Conservation (phyloP, 2,329 filamentous ascomycete species). For the Pestalotiopsis sp. region DNA sequence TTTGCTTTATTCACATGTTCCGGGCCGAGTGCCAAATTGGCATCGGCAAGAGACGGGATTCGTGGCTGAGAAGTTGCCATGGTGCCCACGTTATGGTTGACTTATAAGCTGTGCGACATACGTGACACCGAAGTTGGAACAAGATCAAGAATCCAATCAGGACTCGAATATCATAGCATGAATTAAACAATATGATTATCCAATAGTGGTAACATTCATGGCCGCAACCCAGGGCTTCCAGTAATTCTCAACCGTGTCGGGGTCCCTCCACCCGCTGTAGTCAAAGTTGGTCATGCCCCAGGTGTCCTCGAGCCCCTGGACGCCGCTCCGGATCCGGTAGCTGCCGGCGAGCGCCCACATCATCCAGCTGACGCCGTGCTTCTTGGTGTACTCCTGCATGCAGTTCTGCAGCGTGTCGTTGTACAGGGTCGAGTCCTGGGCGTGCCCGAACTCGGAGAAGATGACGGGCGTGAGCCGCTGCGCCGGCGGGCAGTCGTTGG, state of each 20-base stretch:
- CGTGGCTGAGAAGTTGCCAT: background rate
- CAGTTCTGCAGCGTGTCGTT: constrained; percentile 49
- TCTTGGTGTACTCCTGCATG: constrained; percentile 44
- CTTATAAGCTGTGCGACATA: background rate
- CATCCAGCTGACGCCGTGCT: constrained; percentile 49
- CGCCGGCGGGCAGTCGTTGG: constrained; percentile 35
- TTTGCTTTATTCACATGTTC: no score
- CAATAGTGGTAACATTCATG: constrained; percentile 36
- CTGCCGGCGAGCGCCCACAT: constrained; percentile 52
- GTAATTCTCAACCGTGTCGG: constrained; percentile 46
- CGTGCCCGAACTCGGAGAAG: constrained; percentile 50
- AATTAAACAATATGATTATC: background rate
- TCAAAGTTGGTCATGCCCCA: constrained; percentile 51
- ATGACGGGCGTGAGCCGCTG: constrained; percentile 48
- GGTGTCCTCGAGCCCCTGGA: constrained; percentile 46
- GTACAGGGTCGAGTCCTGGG: constrained; percentile 42
- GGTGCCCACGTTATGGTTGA: background rate
- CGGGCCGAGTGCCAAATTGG: background rate
- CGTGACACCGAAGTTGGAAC: no score
- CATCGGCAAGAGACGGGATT: background rate
- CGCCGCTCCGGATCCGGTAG: constrained; percentile 46
- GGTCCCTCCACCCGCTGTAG: constrained; percentile 49
- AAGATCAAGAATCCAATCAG: background rate
- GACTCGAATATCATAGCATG: background rate
- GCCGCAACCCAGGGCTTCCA: constrained; percentile 53